Evolutionary conservation across 2,329 filamentous ascomycete genomes (phyloP).

Genomic region (Metarhizium guizhouense): DNA sequence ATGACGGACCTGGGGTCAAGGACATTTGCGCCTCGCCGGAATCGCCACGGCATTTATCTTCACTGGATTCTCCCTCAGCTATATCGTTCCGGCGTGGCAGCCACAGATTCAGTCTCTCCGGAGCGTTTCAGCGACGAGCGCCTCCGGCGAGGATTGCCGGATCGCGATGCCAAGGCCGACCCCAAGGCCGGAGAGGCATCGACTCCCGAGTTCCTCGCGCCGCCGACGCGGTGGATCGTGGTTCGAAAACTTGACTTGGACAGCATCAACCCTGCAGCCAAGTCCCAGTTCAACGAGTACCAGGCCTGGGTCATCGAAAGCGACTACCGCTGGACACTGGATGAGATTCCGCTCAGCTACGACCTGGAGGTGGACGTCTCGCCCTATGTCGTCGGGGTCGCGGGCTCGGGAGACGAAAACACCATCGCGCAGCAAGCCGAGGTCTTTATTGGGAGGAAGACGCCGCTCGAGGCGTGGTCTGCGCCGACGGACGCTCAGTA

Average conservation of each 20-base stretch:
- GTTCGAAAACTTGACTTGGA: slow-evolving; percentile 19
- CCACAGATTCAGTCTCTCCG: not conserved
- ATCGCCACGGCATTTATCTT: slow-evolving; percentile 30
- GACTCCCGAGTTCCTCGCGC: slow-evolving; percentile 10
- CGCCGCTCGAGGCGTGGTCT: slow-evolving; percentile 6
- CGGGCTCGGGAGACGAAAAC: slow-evolving; percentile 1
- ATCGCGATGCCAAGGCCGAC: not conserved
- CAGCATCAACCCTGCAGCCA: slow-evolving; percentile 7
- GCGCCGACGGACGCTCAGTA: not conserved
- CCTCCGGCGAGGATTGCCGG: slow-evolving; percentile 1
- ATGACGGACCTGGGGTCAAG: slow-evolving; percentile 24
- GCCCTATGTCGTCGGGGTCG: slow-evolving; percentile 23
- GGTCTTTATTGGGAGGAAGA: slow-evolving; percentile 30
- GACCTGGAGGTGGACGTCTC: slow-evolving; percentile 31
- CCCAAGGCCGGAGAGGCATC: not conserved
- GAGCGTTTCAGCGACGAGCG: not conserved
- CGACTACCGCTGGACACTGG: slow-evolving; percentile 22
- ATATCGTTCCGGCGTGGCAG: slow-evolving; percentile 22
- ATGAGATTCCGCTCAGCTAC: slow-evolving; percentile 16
- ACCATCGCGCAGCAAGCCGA: slow-evolving; percentile 29
- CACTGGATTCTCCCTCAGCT: slow-evolving; percentile 31
- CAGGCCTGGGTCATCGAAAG: slow-evolving; percentile 30
- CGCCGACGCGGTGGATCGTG: slow-evolving; percentile 29
- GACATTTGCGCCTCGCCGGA: slow-evolving; percentile 7
- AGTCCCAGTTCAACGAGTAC: slow-evolving; percentile 2